Evolutionary conservation across 2,329 filamentous ascomycete species (phyloP).

Genomic region (Clonostachys solani): DNA sequence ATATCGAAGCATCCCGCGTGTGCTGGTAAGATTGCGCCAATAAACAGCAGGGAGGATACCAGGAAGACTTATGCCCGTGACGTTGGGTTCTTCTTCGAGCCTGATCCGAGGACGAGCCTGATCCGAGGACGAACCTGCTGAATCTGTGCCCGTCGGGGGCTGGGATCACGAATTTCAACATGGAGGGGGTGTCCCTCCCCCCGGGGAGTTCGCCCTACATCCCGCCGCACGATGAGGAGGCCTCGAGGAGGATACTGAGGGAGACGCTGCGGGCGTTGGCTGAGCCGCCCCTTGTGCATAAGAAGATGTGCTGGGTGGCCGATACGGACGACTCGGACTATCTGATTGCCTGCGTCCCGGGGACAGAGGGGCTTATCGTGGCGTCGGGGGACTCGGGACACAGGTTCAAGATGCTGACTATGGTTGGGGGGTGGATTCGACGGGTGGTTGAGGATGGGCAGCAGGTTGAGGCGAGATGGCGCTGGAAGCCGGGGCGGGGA

Average conservation of each 20-base stretch:
- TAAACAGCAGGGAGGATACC: conserved; percentile 31
- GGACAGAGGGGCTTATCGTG: conserved; percentile 41
- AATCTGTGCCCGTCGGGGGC: conserved; percentile 58
- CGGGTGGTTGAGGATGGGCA: conserved; percentile 35
- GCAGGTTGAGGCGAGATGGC: conserved; percentile 42
- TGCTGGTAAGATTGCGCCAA: conserved; percentile 26
- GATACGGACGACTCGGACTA: conserved; percentile 58
- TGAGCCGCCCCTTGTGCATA: conserved; percentile 48
- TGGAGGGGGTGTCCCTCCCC: conserved; percentile 31
- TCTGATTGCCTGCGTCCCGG: conserved; percentile 54
- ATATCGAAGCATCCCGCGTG: conserved; percentile 32
- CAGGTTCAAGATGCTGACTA: conserved; percentile 59
- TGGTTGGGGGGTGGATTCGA: conserved; percentile 46
- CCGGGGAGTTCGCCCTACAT: conserved; percentile 39
- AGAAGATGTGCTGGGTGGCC: conserved; percentile 59
- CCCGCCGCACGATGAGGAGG: conserved; percentile 45
- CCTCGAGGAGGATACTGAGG: conserved; percentile 42
- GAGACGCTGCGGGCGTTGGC: conserved; percentile 48
- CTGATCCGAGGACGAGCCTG: conserved; percentile 52
- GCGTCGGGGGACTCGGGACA: conserved; percentile 57
- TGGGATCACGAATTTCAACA: conserved; percentile 43
- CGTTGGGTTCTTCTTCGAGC: conserved; percentile 62
- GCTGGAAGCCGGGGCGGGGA: conserved; percentile 36
- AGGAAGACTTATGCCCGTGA: conserved; percentile 50
- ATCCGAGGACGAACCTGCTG: conserved; percentile 48